phyloP scores from a whole-genome alignment of 176 grass and related monocot genomes.

The Puya raimondii region DNA sequence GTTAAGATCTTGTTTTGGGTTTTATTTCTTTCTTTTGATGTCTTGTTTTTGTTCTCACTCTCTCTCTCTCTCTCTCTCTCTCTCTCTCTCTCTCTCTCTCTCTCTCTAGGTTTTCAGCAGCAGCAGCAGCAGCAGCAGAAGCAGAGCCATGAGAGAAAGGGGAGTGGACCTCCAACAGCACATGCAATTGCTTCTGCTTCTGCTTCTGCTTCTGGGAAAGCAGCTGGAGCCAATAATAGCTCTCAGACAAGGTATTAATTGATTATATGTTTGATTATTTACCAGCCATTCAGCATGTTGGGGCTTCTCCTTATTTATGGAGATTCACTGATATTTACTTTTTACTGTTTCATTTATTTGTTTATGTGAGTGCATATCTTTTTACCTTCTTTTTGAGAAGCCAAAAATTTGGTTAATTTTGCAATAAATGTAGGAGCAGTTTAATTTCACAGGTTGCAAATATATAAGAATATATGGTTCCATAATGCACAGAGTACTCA shows the following conservation, averaged over 20 bases:
- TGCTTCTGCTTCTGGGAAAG: not conserved
- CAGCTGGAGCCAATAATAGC: slow-evolving; percentile 3
- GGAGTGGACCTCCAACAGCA: not conserved
- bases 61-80: too few species aligned
- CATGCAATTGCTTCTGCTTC: not conserved
- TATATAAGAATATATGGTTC: too few species aligned
- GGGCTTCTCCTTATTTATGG: too few species aligned
- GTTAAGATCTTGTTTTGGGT: not conserved
- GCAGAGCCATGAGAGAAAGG: slow-evolving; percentile 1
- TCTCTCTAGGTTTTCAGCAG: not conserved
- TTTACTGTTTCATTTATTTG: too few species aligned
- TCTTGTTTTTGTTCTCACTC: not conserved
- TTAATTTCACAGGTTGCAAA: too few species aligned
- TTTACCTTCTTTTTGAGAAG: too few species aligned
- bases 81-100: not conserved
- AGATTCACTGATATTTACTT: too few species aligned
- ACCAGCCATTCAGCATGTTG: too few species aligned
- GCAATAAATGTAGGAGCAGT: too few species aligned
- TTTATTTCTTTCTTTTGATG: not conserved
- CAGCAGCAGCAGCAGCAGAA: not conserved
- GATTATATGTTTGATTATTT: not conserved
- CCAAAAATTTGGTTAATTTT: too few species aligned
- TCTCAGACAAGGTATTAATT: slow-evolving; percentile 33
- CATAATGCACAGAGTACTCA: too few species aligned
- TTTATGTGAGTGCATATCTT: too few species aligned